Evolutionary conservation across 169 alveolate species (phyloP), one percentile per base, ranked within the genome.

Genomic region (Plasmodium cynomolgi): DNA sequence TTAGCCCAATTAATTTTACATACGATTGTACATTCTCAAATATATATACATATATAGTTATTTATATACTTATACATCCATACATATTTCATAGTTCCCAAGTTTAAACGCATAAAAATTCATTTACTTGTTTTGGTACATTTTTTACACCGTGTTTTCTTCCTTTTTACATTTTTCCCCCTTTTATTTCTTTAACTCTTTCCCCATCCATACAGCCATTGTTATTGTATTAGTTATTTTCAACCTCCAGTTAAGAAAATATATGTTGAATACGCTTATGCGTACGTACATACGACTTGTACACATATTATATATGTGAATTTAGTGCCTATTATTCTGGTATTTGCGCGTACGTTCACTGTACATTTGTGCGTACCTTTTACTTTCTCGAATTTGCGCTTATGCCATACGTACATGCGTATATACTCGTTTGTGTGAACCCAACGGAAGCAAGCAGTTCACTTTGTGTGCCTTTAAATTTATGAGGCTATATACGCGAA

Each of bases 121-220:
- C 34, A 62, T 62, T 68, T 29, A 68, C 15, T 29, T 68, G 77
- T 68, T 68, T 68, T 68, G 41, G 77, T 26, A 68, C 37, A 68
- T 68, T 68, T 68, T 68, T 68, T 68, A 68, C 77, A 68, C 77
- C 77, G 77, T 68, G 31, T 68, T 68, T 68, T 29, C 77, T 23
- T 68, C 77, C 77, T 26, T 68, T 23, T 68, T 68, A 68, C 77
- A 3, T 29, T 68, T 62, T 68, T 26, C 41, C 39, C 17, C 37
- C 37, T 5, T 68, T 23, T 8, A 26, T 68, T 29, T 68, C 37
- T 68, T 68, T 68, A 20, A 68, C 37, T 23, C 37, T 0, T 68
- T 68, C 77, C 34, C 4, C 77, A 20, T 68, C n/a, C 39, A 26
- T 20, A 68, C n/a, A 68, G 77, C 41, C 31, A 68, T 68, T 68